A percentile compares a stretch with the other conserved stretches of the same genome.
Conservation (phyloP, 2,329 filamentous ascomycete species). For the Pseudogymnoascus destructans region DNA sequence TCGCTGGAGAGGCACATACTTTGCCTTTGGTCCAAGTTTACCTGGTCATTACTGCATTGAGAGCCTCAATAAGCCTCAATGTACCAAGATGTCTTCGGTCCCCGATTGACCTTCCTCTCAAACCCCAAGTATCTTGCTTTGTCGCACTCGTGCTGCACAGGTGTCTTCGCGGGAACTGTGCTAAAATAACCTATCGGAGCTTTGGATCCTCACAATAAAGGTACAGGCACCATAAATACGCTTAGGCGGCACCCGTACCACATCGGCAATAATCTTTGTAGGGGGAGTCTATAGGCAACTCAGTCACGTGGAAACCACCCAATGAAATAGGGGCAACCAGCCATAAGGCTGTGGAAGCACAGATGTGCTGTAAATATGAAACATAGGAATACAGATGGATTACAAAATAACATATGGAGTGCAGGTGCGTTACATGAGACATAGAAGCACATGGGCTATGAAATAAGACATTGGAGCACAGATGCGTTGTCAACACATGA, state of each 20-base stretch:
- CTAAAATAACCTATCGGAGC: not conserved
- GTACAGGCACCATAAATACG: too few relatives aligned
- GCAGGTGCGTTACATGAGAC: too few relatives aligned
- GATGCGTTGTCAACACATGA: not conserved
- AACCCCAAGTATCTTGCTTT: not conserved
- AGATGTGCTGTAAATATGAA: conserved; percentile 1
- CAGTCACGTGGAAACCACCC: not conserved
- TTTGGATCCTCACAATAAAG: not conserved
- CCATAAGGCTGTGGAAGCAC: not conserved
- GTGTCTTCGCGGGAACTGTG: not conserved
- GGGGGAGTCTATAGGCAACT: not conserved
- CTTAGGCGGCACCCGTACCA: not conserved
- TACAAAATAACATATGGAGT: not conserved
- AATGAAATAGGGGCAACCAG: not conserved
- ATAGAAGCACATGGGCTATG: too few relatives aligned
- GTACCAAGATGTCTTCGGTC: not conserved
- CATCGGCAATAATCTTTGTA: not conserved
- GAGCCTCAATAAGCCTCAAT: not conserved
- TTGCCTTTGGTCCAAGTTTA: not conserved
- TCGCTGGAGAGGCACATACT: not conserved
- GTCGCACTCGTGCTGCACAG: not conserved
- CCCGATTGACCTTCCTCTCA: not conserved
- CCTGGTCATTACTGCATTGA: not conserved
- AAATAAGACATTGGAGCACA: not conserved
- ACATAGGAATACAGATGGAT: not conserved